Conservation (phyloP, 768 basidiomycete genomes). For the Serendipita indica region DNA sequence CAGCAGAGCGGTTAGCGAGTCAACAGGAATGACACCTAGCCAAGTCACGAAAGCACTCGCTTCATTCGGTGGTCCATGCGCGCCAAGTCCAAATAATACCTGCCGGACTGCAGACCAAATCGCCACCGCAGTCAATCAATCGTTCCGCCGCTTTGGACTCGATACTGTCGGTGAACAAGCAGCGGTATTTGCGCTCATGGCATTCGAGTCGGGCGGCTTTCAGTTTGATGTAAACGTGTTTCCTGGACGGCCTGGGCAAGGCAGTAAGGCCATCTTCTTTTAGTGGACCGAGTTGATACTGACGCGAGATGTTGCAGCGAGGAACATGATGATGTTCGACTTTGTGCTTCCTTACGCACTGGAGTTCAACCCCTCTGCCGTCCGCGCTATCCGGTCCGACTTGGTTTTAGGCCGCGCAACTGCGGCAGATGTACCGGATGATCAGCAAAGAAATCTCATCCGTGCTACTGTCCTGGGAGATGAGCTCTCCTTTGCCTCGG, state of each 20-base stretch:
- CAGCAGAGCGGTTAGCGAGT: neutral
- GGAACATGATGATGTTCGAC: slow-evolving; percentile 10
- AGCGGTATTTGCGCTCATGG: slow-evolving; percentile 3
- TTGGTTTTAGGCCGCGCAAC: neutral
- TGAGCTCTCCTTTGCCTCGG: slow-evolving; percentile 3
- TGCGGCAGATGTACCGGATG: slow-evolving; percentile 1
- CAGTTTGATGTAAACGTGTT: slow-evolving; percentile 3
- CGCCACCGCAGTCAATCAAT: neutral
- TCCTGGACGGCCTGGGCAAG: neutral
- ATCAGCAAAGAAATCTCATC: neutral
- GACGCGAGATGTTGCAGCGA: no score
- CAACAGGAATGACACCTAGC: neutral
- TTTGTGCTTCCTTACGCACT: slow-evolving; percentile 3
- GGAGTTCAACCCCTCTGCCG: neutral
- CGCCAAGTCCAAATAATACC: neutral
- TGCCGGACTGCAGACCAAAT: slow-evolving; percentile 6
- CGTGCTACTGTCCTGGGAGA: neutral
- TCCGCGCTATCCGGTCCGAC: slow-evolving; percentile 1
- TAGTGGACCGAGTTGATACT: no score
- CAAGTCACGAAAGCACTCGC: neutral
- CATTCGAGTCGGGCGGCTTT: neutral
- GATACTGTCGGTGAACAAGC: neutral
- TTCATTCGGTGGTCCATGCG: neutral
- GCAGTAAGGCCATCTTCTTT: neutral
- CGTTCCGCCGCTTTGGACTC: neutral